Percentiles rank a stretch among this genome's conserved stretches.
phyloP scores from a whole-genome alignment of 2,329 filamentous ascomycete species.

The Hirsutella rhossiliensis region DNA sequence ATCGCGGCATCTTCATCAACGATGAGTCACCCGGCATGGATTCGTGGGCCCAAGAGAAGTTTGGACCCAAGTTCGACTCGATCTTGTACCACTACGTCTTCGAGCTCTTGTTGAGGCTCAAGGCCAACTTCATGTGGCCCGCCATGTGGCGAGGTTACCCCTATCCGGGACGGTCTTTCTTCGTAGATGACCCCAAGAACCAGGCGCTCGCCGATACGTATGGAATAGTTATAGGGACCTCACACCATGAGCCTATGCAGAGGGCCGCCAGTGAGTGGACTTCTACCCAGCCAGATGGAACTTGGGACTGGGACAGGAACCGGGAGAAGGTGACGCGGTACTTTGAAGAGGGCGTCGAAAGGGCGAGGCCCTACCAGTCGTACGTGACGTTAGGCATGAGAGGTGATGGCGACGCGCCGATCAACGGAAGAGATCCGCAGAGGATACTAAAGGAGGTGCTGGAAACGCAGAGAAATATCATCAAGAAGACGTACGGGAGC shows the following conservation, averaged over 20 bases:
- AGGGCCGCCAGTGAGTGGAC: slow-evolving; percentile 40
- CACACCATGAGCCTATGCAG: slow-evolving; percentile 55
- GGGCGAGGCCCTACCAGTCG: slow-evolving; percentile 43
- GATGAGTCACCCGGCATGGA: slow-evolving; percentile 36
- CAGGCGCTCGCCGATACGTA: slow-evolving; percentile 49
- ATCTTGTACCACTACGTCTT: slow-evolving; percentile 52
- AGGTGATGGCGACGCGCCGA: slow-evolving; percentile 43
- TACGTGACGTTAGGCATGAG: slow-evolving; percentile 49
- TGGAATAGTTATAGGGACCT: slow-evolving; percentile 51
- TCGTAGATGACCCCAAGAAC: slow-evolving; percentile 46
- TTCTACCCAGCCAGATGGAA: slow-evolving; percentile 27
- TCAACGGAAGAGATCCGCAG: slow-evolving; percentile 37
- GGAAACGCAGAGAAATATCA: slow-evolving; percentile 38
- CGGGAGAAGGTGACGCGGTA: slow-evolving; percentile 40
- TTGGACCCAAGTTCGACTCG: slow-evolving; percentile 34
- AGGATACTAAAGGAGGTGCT: slow-evolving; percentile 41
- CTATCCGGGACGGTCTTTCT: slow-evolving; percentile 42
- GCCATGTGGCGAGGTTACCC: slow-evolving; percentile 48
- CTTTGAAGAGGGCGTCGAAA: slow-evolving; percentile 41
- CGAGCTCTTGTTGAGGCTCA: slow-evolving; percentile 47
- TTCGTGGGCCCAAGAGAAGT: slow-evolving; percentile 40
- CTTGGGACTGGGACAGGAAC: slow-evolving; percentile 50
- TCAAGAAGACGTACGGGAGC: slow-evolving; percentile 36
- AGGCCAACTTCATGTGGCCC: slow-evolving; percentile 55
- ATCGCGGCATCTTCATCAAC: slow-evolving; percentile 51